A percentile compares a stretch with the other conserved stretches of the same genome.
phyloP scores from a whole-genome alignment of 768 basidiomycete genomes.

The Mrakia blollopis region DNA sequence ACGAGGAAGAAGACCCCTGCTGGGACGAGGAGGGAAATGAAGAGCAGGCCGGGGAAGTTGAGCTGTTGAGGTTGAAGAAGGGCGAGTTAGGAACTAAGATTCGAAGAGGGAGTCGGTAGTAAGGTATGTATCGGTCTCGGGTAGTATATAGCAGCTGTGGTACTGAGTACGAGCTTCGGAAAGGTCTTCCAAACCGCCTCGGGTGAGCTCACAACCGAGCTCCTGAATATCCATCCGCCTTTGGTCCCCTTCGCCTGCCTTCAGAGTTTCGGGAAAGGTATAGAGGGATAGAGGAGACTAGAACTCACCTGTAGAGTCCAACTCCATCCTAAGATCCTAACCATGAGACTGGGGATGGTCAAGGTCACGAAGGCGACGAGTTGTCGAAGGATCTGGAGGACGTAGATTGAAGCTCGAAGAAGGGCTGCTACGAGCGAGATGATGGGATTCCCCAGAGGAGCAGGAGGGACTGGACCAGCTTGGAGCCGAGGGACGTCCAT shows the following conservation, averaged over 20 bases:
- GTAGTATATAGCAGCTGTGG: neutral
- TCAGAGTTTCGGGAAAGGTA: neutral
- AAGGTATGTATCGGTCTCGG: no score
- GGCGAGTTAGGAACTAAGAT: conserved; percentile 13
- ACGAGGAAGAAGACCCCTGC: conserved; percentile 77
- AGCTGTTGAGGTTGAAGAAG: conserved; percentile 52
- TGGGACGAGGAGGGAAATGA: conserved; percentile 63
- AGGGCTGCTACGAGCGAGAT: conserved; percentile 34
- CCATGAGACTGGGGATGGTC: conserved; percentile 61
- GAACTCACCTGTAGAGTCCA: conserved; percentile 58
- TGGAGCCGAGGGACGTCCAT: neutral
- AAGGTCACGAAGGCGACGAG: conserved; percentile 77
- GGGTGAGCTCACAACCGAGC: neutral
- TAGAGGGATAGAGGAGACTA: neutral
- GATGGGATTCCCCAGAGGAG: conserved; percentile 38
- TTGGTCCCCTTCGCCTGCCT: neutral
- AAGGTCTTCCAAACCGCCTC: neutral
- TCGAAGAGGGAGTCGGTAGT: neutral
- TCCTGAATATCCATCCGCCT: neutral
- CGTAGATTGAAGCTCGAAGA: conserved; percentile 42
- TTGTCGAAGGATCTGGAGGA: conserved; percentile 38
- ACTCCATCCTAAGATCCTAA: conserved; percentile 19
- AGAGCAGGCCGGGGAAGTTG: conserved; percentile 84
- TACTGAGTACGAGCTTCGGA: neutral
- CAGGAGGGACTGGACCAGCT: neutral